Conservation (phyloP, 2,329 filamentous ascomycete genomes). For the Alternaria metachromatica region DNA sequence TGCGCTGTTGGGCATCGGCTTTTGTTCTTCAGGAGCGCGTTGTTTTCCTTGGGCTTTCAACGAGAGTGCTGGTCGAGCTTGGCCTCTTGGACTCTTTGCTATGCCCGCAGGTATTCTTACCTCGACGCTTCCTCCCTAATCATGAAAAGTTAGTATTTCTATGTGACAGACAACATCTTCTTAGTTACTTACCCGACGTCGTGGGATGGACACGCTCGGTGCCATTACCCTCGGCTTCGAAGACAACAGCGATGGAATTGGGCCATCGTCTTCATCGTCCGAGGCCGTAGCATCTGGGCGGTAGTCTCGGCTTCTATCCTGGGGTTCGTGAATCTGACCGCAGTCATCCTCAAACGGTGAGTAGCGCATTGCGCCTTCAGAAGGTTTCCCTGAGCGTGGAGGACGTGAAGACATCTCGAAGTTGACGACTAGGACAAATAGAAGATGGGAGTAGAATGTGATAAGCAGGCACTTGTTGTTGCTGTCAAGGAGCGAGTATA, state of each 20-base stretch:
- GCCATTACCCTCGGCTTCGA: rapidly evolving
- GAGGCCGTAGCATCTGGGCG: rapidly evolving
- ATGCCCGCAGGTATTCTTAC: not conserved
- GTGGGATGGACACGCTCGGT: not conserved
- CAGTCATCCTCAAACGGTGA: not conserved
- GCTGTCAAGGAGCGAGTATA: not conserved
- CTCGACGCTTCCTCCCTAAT: not conserved
- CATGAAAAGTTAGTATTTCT: not conserved
- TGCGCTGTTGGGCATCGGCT: rapidly evolving
- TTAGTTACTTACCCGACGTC: not conserved
- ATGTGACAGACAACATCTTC: not conserved
- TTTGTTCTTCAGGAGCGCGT: too few species aligned
- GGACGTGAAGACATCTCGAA: not conserved
- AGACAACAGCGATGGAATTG: rapidly evolving
- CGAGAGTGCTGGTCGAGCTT: too few species aligned
- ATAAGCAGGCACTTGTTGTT: not conserved
- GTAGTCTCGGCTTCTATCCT: rapidly evolving
- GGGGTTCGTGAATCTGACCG: not conserved
- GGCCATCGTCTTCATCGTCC: not conserved
- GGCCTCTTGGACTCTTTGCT: rapidly evolving
- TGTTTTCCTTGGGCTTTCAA: too few species aligned
- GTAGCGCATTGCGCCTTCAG: not conserved
- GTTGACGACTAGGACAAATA: not conserved
- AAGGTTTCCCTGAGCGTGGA: not conserved
- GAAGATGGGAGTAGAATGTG: not conserved